phyloP scores from a whole-genome alignment of 2,329 filamentous ascomycete genomes.

The Ophiostoma populinum region DNA sequence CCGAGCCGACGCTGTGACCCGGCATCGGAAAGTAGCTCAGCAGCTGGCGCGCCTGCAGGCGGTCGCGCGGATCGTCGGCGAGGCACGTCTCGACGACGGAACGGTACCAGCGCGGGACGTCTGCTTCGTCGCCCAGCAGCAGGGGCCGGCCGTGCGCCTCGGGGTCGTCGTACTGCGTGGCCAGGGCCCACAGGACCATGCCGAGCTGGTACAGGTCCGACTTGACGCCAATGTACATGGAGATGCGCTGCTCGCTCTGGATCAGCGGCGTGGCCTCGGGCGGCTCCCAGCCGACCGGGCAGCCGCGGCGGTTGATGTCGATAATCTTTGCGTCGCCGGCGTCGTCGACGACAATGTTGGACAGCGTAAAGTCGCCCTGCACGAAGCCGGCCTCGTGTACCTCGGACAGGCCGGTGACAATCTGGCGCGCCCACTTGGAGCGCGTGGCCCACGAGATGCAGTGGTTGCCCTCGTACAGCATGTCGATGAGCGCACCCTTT shows the following conservation, averaged over 20 bases:
- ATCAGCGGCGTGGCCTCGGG: conserved; percentile 78
- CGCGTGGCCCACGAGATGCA: conserved; percentile 51
- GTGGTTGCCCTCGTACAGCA: conserved; percentile 64
- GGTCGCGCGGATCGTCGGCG: conserved; percentile 51
- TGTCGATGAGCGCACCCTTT: conserved; percentile 73
- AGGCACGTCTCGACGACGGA: conserved; percentile 62
- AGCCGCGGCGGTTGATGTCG: conserved; percentile 94
- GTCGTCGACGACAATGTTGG: conserved; percentile 86
- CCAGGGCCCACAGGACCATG: conserved; percentile 92
- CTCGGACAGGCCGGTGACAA: conserved; percentile 73
- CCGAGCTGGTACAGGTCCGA: conserved; percentile 91
- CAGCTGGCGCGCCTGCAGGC: conserved; percentile 57
- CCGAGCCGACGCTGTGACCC: conserved; percentile 14
- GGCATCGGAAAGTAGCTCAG: conserved; percentile 46
- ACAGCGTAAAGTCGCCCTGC: conserved; percentile 92
- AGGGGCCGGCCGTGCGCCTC: conserved; percentile 62
- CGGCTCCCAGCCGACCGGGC: conserved; percentile 93
- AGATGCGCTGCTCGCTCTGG: conserved; percentile 73
- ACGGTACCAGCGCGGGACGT: conserved; percentile 66
- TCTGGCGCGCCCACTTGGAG: conserved; percentile 80
- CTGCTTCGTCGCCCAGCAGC: conserved; percentile 34
- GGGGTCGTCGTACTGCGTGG: conserved; percentile 75
- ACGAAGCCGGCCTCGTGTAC: conserved; percentile 95
- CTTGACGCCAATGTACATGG: conserved; percentile 97
- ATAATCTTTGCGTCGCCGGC: conserved; percentile 86